A percentile compares a stretch with the other conserved stretches of the same genome.
Conservation (phyloP, 805 yeast species). For the Ogataea trehalophila region DNA sequence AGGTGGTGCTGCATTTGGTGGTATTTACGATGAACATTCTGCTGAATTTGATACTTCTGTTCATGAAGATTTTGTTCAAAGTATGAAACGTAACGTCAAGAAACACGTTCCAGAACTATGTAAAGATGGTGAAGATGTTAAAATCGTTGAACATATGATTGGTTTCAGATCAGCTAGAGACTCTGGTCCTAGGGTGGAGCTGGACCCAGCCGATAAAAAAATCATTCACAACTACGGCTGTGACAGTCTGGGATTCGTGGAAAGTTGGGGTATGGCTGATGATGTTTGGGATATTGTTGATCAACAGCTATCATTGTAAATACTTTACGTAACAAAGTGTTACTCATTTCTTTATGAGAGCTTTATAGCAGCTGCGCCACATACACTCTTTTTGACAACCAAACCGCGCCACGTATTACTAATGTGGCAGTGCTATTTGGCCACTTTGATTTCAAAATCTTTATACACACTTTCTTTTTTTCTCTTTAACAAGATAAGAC, state of each 20-base stretch:
- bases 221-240: conserved; percentile 64
- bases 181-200: conserved; percentile 48
- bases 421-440: too few species aligned
- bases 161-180: conserved; percentile 66
- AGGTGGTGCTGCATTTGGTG: conserved; percentile 65
- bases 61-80: conserved; percentile 45
- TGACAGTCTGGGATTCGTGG: conserved; percentile 66
- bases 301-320: too few species aligned
- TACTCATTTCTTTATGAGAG: too few species aligned
- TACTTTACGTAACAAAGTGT: too few species aligned
- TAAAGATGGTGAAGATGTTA: conserved; percentile 24
- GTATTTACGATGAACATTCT: conserved; percentile 30
- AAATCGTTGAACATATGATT: conserved; percentile 49
- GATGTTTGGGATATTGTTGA: conserved; percentile 28
- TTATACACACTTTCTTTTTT: too few species aligned
- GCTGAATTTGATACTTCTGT: conserved; percentile 26
- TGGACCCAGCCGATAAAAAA: conserved; percentile 15
- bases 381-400: too few species aligned
- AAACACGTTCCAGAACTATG: conserved; percentile 51
- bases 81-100: conserved; percentile 38
- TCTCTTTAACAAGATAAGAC: too few species aligned
- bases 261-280: conserved; percentile 54
- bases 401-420: too few species aligned
- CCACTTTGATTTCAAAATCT: too few species aligned
- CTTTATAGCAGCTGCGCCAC: too few species aligned